phyloP scores from a whole-genome alignment of 177 flowering plant species.

The Vitis hybrid region DNA sequence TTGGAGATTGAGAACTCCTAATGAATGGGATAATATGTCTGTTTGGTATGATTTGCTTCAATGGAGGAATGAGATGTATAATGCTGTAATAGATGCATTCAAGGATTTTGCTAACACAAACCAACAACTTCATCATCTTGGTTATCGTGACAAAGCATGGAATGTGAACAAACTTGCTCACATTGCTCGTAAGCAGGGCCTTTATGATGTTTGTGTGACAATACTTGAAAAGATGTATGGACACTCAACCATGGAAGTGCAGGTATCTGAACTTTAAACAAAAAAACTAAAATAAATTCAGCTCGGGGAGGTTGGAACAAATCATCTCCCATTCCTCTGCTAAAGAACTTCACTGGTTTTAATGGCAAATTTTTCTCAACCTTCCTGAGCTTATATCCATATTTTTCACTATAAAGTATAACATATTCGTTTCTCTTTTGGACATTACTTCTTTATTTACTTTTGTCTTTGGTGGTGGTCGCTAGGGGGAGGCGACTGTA shows the following conservation, averaged over 20 bases:
- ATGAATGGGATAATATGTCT: constrained; percentile 97
- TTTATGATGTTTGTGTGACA: constrained; percentile 92
- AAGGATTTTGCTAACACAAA: constrained; percentile 78
- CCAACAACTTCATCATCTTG: constrained; percentile 90
- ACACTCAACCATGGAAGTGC: constrained; percentile 97
- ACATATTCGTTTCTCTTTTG: neutral
- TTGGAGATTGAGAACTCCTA: constrained; percentile 96
- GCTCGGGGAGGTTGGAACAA: neutral
- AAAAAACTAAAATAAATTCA: neutral
- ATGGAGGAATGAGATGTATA: constrained; percentile 99
- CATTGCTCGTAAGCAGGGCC: constrained; percentile 91
- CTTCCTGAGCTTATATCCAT: neutral
- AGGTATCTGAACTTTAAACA: constrained; percentile 47
- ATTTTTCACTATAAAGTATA: too few species aligned
- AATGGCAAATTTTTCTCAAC: neutral
- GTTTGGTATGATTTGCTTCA: constrained; percentile 97
- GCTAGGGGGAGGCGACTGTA: neutral
- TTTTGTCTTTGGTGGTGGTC: neutral
- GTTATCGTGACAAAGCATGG: constrained; percentile 99
- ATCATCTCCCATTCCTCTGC: too few species aligned
- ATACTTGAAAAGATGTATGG: constrained; percentile 99
- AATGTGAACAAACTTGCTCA: constrained; percentile 96
- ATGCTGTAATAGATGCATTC: constrained; percentile 92
- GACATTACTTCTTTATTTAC: neutral
- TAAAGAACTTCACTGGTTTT: too few species aligned